Evolutionary conservation across 768 basidiomycete genomes (phyloP).

Genomic region (Crassisporium funariophilum): DNA sequence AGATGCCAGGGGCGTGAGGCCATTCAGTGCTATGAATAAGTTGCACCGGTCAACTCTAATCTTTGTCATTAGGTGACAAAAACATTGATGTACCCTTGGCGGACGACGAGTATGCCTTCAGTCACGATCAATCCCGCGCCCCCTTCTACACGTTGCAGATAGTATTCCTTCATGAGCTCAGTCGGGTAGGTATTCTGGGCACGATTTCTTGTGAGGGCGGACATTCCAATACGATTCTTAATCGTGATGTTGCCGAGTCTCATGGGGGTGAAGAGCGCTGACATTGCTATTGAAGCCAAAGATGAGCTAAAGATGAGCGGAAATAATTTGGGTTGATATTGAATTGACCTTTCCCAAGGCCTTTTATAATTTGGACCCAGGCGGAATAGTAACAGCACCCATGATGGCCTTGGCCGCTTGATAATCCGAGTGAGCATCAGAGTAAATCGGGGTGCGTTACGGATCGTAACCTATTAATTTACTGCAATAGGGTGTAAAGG

Average conservation of each 20-base stretch:
- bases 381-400: no score
- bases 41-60: not conserved
- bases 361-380: no score
- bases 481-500: no score
- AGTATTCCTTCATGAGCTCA: conserved; percentile 41
- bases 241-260: conserved; percentile 37
- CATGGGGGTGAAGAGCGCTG: conserved; percentile 33
- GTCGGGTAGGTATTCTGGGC: conserved; percentile 39
- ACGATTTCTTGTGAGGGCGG: conserved; percentile 44
- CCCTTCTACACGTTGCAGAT: conserved; percentile 37
- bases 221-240: conserved; percentile 41
- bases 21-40: conserved; percentile 39
- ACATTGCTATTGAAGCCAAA: not conserved
- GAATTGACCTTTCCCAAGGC: no score
- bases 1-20: conserved; percentile 48
- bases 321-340: no score
- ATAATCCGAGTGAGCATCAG: no score
- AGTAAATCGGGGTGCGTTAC: no score
- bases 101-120: conserved; percentile 41
- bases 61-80: not conserved
- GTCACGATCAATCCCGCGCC: conserved; percentile 42
- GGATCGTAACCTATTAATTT: no score
- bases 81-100: conserved; percentile 39
- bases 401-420: no score
- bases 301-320: no score